These are phyloP conservation scores for Vigna mungo DNA, from an alignment of 306 rosid species.

Conservation along the genomic window DNA sequence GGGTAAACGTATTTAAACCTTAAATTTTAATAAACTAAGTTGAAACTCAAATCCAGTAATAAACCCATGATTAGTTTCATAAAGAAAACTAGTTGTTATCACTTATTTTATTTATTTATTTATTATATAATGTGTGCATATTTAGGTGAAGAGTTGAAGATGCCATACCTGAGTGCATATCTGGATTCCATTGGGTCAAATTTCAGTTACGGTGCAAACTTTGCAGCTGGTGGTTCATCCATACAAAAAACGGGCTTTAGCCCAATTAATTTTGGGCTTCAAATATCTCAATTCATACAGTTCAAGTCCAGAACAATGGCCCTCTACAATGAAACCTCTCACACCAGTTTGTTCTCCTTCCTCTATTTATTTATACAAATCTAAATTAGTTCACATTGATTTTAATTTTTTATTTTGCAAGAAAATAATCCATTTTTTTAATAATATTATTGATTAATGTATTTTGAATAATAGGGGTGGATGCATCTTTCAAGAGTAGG, in stretches of 20 bases:
- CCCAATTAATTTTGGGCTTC: slow-evolving; percentile 67
- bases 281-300: slow-evolving; percentile 65
- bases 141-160: slow-evolving; percentile 72
- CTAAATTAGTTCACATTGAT: not conserved
- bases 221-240: slow-evolving; percentile 68
- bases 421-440: no score
- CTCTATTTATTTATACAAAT: not conserved
- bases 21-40: no score
- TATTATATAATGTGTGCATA: not conserved
- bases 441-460: not conserved
- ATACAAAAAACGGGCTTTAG: slow-evolving; percentile 59
- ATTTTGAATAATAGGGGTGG: slow-evolving; percentile 38
- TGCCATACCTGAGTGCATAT: slow-evolving; percentile 73
- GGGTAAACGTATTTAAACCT: no score
- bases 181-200: slow-evolving; percentile 68
- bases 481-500: slow-evolving; percentile 33
- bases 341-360: slow-evolving; percentile 47
- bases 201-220: slow-evolving; percentile 73
- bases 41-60: no score
- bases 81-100: not conserved
- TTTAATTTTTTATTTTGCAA: no score
- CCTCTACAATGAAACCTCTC: slow-evolving; percentile 50
- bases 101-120: not conserved
- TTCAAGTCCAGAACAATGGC: slow-evolving; percentile 59
- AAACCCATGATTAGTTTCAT: not conserved